Conservation (phyloP, 768 basidiomycete genomes). For the Pilatotrama ljubarskyi region DNA sequence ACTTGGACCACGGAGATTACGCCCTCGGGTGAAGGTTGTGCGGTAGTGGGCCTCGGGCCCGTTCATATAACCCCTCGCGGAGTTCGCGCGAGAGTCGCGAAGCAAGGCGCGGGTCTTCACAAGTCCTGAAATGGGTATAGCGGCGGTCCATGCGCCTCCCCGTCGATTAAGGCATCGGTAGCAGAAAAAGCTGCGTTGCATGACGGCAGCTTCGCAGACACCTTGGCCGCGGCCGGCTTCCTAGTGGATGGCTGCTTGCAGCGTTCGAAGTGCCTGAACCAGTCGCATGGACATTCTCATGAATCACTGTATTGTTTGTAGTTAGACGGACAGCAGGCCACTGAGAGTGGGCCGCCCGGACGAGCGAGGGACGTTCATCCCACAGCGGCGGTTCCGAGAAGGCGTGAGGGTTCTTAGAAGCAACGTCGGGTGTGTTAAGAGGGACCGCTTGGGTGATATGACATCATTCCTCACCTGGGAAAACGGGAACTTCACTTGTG, state of each 20-base stretch:
- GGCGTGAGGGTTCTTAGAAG: not conserved
- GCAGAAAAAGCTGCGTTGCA: not conserved
- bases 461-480: not conserved
- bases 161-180: not conserved
- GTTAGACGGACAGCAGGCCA: not conserved
- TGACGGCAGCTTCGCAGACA: not conserved
- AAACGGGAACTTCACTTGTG: not conserved
- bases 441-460: not conserved
- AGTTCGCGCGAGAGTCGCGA: not conserved
- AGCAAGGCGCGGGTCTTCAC: not conserved
- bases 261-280: not conserved
- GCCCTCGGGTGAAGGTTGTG: slow-evolving; percentile 5
- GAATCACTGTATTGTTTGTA: not conserved
- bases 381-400: not conserved
- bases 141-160: not conserved
- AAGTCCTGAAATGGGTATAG: not conserved
- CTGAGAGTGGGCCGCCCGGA: not conserved
- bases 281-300: not conserved
- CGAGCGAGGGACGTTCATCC: not conserved
- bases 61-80: slow-evolving; percentile 12
- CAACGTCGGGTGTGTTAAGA: not conserved
- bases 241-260: not conserved
- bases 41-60: not conserved
- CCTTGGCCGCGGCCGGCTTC: not conserved
- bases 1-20: slow-evolving; percentile 8